Conservation (phyloP, 75 land plant genomes). For the Pinus taeda region DNA sequence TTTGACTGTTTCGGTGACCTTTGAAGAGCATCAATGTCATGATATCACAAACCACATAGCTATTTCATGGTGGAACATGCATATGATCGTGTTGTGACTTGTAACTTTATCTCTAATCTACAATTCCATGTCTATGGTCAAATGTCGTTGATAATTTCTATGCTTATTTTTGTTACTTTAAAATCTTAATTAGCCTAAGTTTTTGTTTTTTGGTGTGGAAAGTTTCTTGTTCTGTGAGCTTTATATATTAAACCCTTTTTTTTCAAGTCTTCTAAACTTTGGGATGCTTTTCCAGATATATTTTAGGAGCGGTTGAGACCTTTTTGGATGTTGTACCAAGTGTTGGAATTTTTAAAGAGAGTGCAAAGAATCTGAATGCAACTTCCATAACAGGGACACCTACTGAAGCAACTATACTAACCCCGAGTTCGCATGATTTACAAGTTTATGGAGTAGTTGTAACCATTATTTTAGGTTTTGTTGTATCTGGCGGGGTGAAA, state of each 20-base stretch:
- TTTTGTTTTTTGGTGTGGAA: not conserved
- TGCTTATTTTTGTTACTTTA: not conserved
- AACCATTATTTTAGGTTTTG: constrained; percentile 83
- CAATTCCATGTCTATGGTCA: no score
- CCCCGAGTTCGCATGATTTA: constrained; percentile 85
- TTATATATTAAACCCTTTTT: not conserved
- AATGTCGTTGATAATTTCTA: not conserved
- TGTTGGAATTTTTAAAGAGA: constrained; percentile 86
- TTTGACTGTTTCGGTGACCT: no score
- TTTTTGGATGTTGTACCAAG: constrained; percentile 90
- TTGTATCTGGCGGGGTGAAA: constrained; percentile 99
- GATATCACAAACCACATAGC: no score
- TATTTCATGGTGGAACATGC: no score
- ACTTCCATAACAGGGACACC: constrained; percentile 44
- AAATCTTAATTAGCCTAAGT: not conserved
- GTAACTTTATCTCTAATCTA: no score
- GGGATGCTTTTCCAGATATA: constrained; percentile 54
- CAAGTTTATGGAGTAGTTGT: constrained; percentile 95
- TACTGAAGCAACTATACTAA: constrained; percentile 39
- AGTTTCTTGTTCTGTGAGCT: not conserved
- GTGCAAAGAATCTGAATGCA: constrained; percentile 46
- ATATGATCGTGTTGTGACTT: no score
- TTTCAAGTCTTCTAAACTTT: constrained; percentile 6
- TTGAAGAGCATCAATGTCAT: no score
- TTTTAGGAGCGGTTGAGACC: constrained; percentile 98